Evolutionary conservation across 2,329 filamentous ascomycete genomes (phyloP), one percentile per base, ranked within the genome.

Genomic region (Stagonosporopsis rhizophila): DNA sequence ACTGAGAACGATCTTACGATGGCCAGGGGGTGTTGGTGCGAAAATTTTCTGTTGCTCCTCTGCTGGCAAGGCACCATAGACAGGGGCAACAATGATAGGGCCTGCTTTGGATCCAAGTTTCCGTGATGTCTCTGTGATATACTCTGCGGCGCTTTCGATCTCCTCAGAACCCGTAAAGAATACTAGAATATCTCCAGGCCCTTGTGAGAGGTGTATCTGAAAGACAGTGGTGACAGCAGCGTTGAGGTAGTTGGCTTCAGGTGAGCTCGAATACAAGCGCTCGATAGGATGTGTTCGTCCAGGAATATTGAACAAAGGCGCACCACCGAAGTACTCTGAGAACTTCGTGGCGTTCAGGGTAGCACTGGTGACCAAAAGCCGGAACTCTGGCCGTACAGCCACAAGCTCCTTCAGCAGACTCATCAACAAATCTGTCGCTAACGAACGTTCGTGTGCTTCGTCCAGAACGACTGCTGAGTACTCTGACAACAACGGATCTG

Each of bases 161-260:
- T 99, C 95, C 68, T 98, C 95, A 71, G 98, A 92, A 37, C 95
- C 95, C 0, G 94, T 97, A 32, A 99, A 79, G 75, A 99, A 99
- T 2, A 98, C 91, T 4, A 99, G 79, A 17, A 99, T 96, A 67
- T 97, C 95, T 12, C 95, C 95, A 6, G 73, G 73, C 5, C 87
- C 88, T 70, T 60, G 50, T 12, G 58, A 53, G 88, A 91, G 89
- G 69, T 99, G 95, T 37, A 98, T 96, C 71, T 98, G 94, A 68
- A 98, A 96, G 5, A 96, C 87, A 0, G 94, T 98, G 0, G 92
- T 96, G 59, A 98, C 91, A 23, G 92, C 91, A 0, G 95, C 94
- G 0, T 89, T 89, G 1, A 99, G 81, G 68, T 97, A 98, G 69
- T 98, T 97, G 20, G 93, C 92, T 75, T 98, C 95, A 0, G 95